Evolutionary conservation across 2,329 filamentous ascomycete species (phyloP).

Genomic region (Trichoderma citrinoviride): DNA sequence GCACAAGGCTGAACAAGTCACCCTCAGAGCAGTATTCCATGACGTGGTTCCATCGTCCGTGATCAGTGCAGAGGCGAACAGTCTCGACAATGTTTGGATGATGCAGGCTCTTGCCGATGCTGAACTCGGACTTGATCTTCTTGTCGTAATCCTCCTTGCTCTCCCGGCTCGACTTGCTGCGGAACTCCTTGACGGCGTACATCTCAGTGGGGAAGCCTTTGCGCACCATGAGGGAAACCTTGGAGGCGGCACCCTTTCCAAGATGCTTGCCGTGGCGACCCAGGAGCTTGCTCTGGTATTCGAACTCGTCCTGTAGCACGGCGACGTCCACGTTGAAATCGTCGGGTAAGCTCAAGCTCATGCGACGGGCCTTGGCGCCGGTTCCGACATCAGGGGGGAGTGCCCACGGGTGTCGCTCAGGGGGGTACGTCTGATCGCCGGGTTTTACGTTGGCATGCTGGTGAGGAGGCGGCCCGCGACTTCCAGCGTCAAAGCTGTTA

Average conservation of each 20-base stretch:
- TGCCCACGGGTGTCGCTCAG: conserved; percentile 53
- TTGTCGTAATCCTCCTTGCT: conserved; percentile 73
- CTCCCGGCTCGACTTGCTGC: conserved; percentile 67
- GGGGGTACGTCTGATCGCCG: conserved; percentile 34
- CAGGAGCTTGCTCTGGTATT: conserved; percentile 66
- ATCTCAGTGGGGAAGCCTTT: conserved; percentile 64
- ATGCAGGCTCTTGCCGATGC: conserved; percentile 78
- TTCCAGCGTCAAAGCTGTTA: conserved; percentile 49
- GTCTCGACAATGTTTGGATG: conserved; percentile 88
- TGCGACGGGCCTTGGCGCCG: conserved; percentile 73
- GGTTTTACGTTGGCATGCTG: conserved; percentile 19
- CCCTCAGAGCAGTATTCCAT: conserved; percentile 90
- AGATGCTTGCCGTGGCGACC: conserved; percentile 72
- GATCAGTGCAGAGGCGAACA: conserved; percentile 69
- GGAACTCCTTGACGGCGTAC: conserved; percentile 86
- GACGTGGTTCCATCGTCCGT: conserved; percentile 80
- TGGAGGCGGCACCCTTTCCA: conserved; percentile 79
- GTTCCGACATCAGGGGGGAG: conserved; percentile 67
- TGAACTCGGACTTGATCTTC: conserved; percentile 90
- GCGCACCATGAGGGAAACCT: conserved; percentile 75
- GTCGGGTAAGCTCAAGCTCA: conserved; percentile 71
- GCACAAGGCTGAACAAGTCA: conserved; percentile 73
- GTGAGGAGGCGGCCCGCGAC: conserved; percentile 29
- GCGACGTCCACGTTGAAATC: conserved; percentile 70
- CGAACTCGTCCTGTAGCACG: conserved; percentile 67